Percentiles rank a stretch among this genome's conserved stretches.
Evolutionary conservation across 2,329 filamentous ascomycete species (phyloP).

Genomic region (Simplicillium aogashimaense): DNA sequence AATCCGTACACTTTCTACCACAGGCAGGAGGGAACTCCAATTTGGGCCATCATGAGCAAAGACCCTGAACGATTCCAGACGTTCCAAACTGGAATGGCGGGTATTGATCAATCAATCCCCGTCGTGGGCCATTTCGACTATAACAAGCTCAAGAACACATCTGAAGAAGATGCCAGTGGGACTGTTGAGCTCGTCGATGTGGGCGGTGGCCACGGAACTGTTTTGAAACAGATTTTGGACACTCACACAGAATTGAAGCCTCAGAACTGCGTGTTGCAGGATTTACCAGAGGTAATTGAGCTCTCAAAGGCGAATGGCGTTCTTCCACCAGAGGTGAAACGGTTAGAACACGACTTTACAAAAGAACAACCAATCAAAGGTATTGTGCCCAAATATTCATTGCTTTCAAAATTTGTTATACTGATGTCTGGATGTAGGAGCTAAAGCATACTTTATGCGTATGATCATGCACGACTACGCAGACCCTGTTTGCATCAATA

Average conservation of each 20-base stretch:
- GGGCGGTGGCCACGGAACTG: slow-evolving; percentile 18
- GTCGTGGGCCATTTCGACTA: slow-evolving; percentile 21
- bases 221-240: slow-evolving; percentile 18
- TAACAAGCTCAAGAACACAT: slow-evolving; percentile 12
- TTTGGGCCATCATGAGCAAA: slow-evolving; percentile 22
- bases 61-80: slow-evolving; percentile 16
- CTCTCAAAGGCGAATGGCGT: slow-evolving; percentile 11
- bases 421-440: slow-evolving; percentile 13
- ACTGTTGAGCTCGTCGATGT: slow-evolving; percentile 19
- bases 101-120: slow-evolving; percentile 21
- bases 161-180: slow-evolving; percentile 8
- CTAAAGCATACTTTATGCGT: slow-evolving; percentile 23
- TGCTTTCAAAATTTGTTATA: too few species aligned
- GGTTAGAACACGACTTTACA: slow-evolving; percentile 19
- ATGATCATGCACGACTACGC: slow-evolving; percentile 23
- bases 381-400: slow-evolving; percentile 1
- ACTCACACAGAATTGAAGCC: slow-evolving; percentile 15
- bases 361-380: slow-evolving; percentile 18
- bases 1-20: slow-evolving; percentile 20
- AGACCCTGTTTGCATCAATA: slow-evolving; percentile 15
- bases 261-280: slow-evolving; percentile 15
- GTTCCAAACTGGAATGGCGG: slow-evolving; percentile 21
- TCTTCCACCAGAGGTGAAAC: slow-evolving; percentile 11
- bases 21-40: slow-evolving; percentile 21
- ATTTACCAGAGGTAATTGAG: slow-evolving; percentile 15